These are phyloP conservation scores for Peterozyma xylosa DNA, from an alignment of 805 yeast species.

Conservation along the genomic window DNA sequence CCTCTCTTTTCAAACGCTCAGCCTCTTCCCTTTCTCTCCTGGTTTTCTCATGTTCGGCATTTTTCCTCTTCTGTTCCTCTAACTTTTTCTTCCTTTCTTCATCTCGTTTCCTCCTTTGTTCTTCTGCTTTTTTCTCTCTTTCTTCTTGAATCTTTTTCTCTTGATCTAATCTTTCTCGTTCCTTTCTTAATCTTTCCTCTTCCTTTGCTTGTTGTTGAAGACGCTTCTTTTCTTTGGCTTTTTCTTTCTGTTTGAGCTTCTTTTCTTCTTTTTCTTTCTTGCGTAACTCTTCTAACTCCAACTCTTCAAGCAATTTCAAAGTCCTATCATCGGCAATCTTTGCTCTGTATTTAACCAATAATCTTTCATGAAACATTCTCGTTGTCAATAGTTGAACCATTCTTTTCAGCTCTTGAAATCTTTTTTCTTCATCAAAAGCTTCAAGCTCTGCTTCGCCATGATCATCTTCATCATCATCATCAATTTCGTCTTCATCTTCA, in stretches of 20 bases:
- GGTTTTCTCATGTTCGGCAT: slow-evolving; percentile 28
- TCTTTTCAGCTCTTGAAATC: slow-evolving; percentile 72
- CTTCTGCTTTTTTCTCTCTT: slow-evolving; percentile 35
- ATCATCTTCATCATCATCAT: slow-evolving; percentile 11
- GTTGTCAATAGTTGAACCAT: slow-evolving; percentile 77
- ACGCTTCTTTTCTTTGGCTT: slow-evolving; percentile 63
- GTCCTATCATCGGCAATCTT: slow-evolving; percentile 73
- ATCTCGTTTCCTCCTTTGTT: slow-evolving; percentile 36
- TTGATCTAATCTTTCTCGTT: slow-evolving; percentile 44
- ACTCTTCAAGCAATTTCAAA: slow-evolving; percentile 52
- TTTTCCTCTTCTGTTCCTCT: slow-evolving; percentile 35
- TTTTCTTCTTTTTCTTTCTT: slow-evolving; percentile 61
- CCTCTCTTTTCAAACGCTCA: slow-evolving; percentile 26
- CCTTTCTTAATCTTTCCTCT: slow-evolving; percentile 49
- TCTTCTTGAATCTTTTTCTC: slow-evolving; percentile 31
- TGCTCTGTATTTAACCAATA: slow-evolving; percentile 71
- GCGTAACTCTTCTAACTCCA: slow-evolving; percentile 61
- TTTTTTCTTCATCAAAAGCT: slow-evolving; percentile 21
- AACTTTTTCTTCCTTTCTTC: slow-evolving; percentile 30
- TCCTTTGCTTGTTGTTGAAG: slow-evolving; percentile 55
- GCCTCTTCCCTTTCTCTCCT: slow-evolving; percentile 31
- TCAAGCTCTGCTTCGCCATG: slow-evolving; percentile 15
- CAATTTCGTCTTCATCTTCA: slow-evolving; percentile 21
- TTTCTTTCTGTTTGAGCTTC: slow-evolving; percentile 58
- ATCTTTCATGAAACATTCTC: slow-evolving; percentile 64